Conservation (phyloP, 257 asterid genomes). For the Nicotiana paniculata region DNA sequence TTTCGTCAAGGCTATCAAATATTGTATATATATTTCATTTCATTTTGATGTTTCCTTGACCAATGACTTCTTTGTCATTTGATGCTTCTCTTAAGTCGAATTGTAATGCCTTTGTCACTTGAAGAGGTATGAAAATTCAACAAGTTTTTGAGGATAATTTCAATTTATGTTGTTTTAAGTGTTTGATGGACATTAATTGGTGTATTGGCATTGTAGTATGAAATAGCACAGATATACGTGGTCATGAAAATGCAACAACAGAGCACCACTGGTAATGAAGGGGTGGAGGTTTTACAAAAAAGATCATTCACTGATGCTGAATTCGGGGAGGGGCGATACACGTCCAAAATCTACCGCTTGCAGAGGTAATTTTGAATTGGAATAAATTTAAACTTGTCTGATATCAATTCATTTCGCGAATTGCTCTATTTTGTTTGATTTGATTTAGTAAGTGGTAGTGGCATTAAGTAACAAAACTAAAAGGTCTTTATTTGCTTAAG, state of each 20-base stretch:
- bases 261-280: constrained; percentile 62
- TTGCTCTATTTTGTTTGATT: background rate
- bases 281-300: constrained; percentile 87
- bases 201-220: constrained; percentile 47
- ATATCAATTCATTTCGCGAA: background rate
- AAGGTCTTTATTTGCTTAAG: background rate
- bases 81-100: constrained; percentile 48
- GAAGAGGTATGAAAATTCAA: constrained; percentile 60
- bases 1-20: no score
- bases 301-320: constrained; percentile 61
- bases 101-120: constrained; percentile 78
- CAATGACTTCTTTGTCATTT: constrained; percentile 11
- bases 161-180: background rate
- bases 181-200: background rate
- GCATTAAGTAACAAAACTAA: background rate
- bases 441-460: background rate
- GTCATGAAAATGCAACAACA: constrained; percentile 88
- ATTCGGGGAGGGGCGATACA: constrained; percentile 76
- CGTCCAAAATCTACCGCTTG: constrained; percentile 56
- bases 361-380: constrained; percentile 46
- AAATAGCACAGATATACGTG: constrained; percentile 78
- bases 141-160: background rate
- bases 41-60: constrained; percentile 37
- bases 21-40: background rate
- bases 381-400: background rate